Base-by-base conservation (phyloP, 2,329 filamentous ascomycete species). In the Metarhizium anisopliae region DNA sequence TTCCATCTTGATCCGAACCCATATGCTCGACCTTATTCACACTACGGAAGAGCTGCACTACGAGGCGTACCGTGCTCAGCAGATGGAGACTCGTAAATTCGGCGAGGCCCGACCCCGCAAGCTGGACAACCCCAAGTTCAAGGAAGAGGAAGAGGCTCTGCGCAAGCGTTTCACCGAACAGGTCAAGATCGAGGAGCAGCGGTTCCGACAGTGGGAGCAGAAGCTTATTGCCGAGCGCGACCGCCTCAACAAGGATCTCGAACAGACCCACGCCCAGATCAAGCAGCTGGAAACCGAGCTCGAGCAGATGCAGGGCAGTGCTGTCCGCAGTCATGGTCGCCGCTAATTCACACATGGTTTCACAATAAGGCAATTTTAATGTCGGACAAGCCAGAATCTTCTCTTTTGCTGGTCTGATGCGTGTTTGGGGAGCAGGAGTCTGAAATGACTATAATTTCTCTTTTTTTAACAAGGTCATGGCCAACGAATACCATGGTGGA, bases 81-180 rank as follows among this genome's bases (percentile, higher is more conserved):
- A 99, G 78, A 99, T 99, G 94, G 94, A 99, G 82, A 99, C 94
- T 52, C 86, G 94, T 77, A 99, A 99, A 78, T 97, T 99, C 66
- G 94, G 94, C 75, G 95, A 99, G 79, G 93, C 92, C 58, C 86
- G 93, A 64, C 94, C 94, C 65, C 84, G 93, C 76, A 99, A 99
- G 84, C 82, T 99, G 67, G 94, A 99, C 79, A 99, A 99, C 82
- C 94, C 94, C 77, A 99, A 99, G 82, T 99, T 97, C 84, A 99
- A 99, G 85, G 94, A 99, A 74, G 94, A 99, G 77, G 94, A 99
- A 72, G 94, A 99, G 82, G 89, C 90, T 60, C 85, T 99, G 63
- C 87, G 94, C 77, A 99, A 99, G 86, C 86, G 95, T 66, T 99
- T 99, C 78, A 99, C 94, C 65, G 94, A 99, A 80, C 94, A 99